A percentile compares a stretch with the other conserved stretches of the same genome.
These are phyloP conservation scores for Purpureocillium lavendulum DNA, from an alignment of 2,329 filamentous ascomycete species.

Conservation along the genomic window DNA sequence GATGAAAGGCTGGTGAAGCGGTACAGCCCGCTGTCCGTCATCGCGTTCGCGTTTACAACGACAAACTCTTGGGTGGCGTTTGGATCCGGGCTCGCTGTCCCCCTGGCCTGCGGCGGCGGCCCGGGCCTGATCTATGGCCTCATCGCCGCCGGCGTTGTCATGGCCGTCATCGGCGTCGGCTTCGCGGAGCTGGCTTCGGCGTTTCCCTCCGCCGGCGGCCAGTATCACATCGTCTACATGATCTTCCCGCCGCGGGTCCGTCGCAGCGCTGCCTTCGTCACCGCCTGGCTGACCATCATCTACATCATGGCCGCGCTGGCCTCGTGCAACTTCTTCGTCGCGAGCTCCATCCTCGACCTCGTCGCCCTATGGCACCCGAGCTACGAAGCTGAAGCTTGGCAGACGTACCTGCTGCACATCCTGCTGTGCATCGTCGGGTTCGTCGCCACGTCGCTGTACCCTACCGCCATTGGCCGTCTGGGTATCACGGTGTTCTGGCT, in stretches of 20 bases:
- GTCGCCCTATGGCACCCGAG: conserved; percentile 11
- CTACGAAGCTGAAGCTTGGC: conserved; percentile 13
- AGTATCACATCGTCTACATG: conserved; percentile 18
- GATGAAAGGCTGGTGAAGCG: conserved; percentile 14
- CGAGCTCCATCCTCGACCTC: conserved; percentile 13
- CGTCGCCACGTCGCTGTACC: conserved; percentile 10
- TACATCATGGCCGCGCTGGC: conserved; percentile 16
- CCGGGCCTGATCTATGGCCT: conserved; percentile 16
- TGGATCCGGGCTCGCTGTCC: conserved; percentile 14
- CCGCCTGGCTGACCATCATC: conserved; percentile 14
- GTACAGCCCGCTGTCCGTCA: conserved; percentile 15
- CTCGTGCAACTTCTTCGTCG: conserved; percentile 17
- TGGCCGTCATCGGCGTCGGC: conserved; percentile 14
- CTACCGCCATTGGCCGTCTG: conserved; percentile 13
- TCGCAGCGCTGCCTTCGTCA: conserved; percentile 14
- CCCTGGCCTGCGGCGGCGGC: conserved; percentile 14
- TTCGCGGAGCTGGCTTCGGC: conserved; percentile 17
- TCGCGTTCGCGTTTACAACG: conserved; percentile 17
- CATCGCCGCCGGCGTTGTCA: conserved; percentile 12
- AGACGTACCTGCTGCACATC: conserved; percentile 15
- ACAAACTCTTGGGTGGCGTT: conserved; percentile 18
- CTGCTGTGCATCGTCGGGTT: conserved; percentile 14
- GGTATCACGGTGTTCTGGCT: conserved; percentile 14
- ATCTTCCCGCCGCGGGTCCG: conserved; percentile 13
- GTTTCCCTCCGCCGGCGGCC: conserved; percentile 15